Conservation (phyloP, 192 early-diverging fungal species). For the Neocallimastix lanati region DNA sequence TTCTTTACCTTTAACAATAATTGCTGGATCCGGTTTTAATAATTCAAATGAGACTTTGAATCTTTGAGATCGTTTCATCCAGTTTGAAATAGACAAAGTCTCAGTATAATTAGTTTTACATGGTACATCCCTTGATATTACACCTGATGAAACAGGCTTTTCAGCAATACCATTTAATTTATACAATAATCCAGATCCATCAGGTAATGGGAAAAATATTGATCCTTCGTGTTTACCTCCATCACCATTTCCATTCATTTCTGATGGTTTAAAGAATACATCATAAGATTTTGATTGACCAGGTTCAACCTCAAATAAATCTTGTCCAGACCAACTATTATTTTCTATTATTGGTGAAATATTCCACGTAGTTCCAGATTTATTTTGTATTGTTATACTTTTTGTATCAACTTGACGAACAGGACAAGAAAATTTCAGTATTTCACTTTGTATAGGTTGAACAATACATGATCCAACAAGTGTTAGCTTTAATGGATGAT, state of each 20-base stretch:
- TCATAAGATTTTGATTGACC: conserved; percentile 33
- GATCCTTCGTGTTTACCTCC: conserved; percentile 27
- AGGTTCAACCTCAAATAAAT: conserved; percentile 30
- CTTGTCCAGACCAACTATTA: conserved; percentile 28
- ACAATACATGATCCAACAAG: conserved; percentile 35
- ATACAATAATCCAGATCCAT: conserved; percentile 37
- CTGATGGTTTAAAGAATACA: conserved; percentile 25
- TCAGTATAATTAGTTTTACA: conserved; percentile 36
- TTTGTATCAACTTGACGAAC: conserved; percentile 32
- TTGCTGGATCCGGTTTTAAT: conserved; percentile 28
- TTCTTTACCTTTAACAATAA: conserved; percentile 35
- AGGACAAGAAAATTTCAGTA: conserved; percentile 30
- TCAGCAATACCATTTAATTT: conserved; percentile 34
- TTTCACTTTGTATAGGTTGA: conserved; percentile 29
- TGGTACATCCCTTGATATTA: conserved; percentile 28
- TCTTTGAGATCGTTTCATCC: conserved; percentile 31
- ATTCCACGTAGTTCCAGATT: conserved; percentile 21
- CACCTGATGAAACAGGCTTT: conserved; percentile 24
- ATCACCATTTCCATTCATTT: conserved; percentile 18
- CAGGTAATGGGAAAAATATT: conserved; percentile 39
- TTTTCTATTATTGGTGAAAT: conserved; percentile 41
- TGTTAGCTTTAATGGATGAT: conserved; percentile 19
- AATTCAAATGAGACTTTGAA: conserved; percentile 28
- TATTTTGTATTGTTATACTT: conserved; percentile 25
- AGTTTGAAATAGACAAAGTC: conserved; percentile 23